Percentiles rank a stretch among this genome's conserved stretches.
Evolutionary conservation across 2,329 filamentous ascomycete species (phyloP).

Genomic region (Penicillium corylophilum): DNA sequence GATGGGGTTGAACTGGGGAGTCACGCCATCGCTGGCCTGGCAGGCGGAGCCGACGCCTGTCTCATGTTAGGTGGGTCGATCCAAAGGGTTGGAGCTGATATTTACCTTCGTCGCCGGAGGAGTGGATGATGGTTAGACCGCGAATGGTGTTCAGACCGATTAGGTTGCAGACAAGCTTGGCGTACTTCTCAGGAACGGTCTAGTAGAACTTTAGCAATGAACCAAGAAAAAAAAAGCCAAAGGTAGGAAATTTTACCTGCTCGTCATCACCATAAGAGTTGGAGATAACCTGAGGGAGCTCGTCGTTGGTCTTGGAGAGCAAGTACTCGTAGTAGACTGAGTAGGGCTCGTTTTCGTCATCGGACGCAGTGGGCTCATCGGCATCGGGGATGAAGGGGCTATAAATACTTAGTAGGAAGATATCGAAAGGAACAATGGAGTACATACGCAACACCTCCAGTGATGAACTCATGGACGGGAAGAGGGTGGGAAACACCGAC

Average conservation of each 20-base stretch:
- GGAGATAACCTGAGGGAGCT: conserved; percentile 61
- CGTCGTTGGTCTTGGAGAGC: conserved; percentile 47
- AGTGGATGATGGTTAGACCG: conserved; percentile 65
- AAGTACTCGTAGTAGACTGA: conserved; percentile 62
- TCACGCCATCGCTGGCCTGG: conserved; percentile 58
- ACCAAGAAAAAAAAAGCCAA: not conserved
- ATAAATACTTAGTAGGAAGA: not conserved
- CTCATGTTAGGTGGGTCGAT: not conserved
- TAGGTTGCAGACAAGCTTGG: conserved; percentile 60
- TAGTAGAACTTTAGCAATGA: conserved; percentile 34
- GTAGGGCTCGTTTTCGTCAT: conserved; percentile 67
- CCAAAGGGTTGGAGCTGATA: not conserved
- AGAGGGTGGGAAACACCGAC: conserved; percentile 56
- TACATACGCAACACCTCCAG: conserved; percentile 50
- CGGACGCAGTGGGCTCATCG: conserved; percentile 30
- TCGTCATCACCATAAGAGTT: conserved; percentile 69
- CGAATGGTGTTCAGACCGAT: conserved; percentile 66
- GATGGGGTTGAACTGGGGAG: conserved; percentile 56
- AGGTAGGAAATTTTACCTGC: conserved; percentile 16
- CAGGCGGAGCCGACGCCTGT: conserved; percentile 58
- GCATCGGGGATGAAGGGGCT: conserved; percentile 52
- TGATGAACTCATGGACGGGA: conserved; percentile 56
- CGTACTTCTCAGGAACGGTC: conserved; percentile 61
- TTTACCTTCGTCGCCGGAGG: conserved; percentile 54
- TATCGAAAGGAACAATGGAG: not conserved